These are phyloP conservation scores for Saksenaea oblongispora DNA, from an alignment of 371 early-diverging fungal species.

Conservation along the genomic window DNA sequence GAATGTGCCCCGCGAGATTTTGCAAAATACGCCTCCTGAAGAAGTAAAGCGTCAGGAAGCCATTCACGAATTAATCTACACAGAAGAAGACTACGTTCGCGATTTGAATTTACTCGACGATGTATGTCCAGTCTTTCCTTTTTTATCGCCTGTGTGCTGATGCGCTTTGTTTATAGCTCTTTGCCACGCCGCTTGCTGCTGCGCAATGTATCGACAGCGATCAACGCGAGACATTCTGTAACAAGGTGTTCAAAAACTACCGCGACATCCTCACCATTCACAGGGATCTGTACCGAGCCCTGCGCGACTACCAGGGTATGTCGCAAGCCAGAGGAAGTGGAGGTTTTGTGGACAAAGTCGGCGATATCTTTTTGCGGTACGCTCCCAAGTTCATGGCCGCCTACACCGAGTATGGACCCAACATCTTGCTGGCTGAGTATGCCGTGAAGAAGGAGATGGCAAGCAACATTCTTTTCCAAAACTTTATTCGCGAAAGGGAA, in stretches of 20 bases:
- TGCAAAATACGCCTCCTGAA: constrained; percentile 64
- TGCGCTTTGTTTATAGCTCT: constrained; percentile 13
- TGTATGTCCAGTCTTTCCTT: constrained; percentile 10
- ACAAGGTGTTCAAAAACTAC: constrained; percentile 80
- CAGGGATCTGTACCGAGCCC: constrained; percentile 62
- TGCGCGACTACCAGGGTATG: constrained; percentile 65
- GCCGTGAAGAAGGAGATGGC: constrained; percentile 71
- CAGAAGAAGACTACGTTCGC: constrained; percentile 87
- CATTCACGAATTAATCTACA: constrained; percentile 88
- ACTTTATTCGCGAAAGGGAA: constrained; percentile 71
- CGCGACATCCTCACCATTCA: constrained; percentile 70
- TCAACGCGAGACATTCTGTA: constrained; percentile 65
- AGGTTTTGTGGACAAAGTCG: constrained; percentile 75
- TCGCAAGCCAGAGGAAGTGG: constrained; percentile 41
- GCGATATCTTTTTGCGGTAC: constrained; percentile 78
- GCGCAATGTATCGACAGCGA: constrained; percentile 52
- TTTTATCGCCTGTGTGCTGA: not conserved
- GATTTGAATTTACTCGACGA: constrained; percentile 57
- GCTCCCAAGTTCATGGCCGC: constrained; percentile 63
- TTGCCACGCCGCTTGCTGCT: constrained; percentile 21
- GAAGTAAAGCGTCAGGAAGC: constrained; percentile 91
- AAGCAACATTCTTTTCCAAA: constrained; percentile 61
- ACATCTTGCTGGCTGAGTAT: constrained; percentile 78
- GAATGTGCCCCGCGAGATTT: constrained; percentile 68
- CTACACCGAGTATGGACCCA: constrained; percentile 82